These are phyloP conservation scores for Bocquillonia castaneifolia DNA, from an alignment of 441 rosid genomes.

Conservation along the genomic window DNA sequence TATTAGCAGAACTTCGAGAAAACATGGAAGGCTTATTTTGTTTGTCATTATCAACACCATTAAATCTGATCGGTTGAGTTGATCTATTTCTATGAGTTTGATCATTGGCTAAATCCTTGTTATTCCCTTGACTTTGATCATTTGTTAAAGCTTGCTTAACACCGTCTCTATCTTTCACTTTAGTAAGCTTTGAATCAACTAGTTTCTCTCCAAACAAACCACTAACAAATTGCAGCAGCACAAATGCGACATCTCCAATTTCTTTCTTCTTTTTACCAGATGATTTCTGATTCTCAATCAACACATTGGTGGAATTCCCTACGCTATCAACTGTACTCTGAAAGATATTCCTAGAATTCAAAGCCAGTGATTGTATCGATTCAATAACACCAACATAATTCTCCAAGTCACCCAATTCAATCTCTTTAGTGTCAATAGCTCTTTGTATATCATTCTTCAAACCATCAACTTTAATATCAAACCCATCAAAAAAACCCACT, in stretches of 20 bases:
- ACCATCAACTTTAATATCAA: conserved; percentile 35
- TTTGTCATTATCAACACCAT: conserved; percentile 16
- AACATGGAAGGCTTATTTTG: conserved; percentile 16
- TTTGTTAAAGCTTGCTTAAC: conserved; percentile 29
- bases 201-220: conserved; percentile 38
- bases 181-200: conserved; percentile 31
- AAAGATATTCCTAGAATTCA: conserved; percentile 32
- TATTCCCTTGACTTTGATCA: conserved; percentile 25
- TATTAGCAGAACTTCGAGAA: conserved; percentile 24
- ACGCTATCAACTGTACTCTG: conserved; percentile 26
- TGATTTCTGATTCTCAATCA: conserved; percentile 34
- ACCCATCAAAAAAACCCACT: conserved; percentile 41
- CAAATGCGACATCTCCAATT: conserved; percentile 33
- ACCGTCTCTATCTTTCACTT: conserved; percentile 33
- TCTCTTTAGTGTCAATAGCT: conserved; percentile 42
- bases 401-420: conserved; percentile 40
- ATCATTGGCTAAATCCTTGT: conserved; percentile 17
- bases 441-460: conserved; percentile 39
- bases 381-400: conserved; percentile 40
- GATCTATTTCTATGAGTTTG: conserved; percentile 27
- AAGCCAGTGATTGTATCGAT: conserved; percentile 37
- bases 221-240: conserved; percentile 35
- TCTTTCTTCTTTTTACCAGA: conserved; percentile 39
- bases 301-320: conserved; percentile 24
- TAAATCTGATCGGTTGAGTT: conserved; percentile 15